phyloP scores from a whole-genome alignment of 805 yeast genomes.

The Ogataea glucozyma region DNA sequence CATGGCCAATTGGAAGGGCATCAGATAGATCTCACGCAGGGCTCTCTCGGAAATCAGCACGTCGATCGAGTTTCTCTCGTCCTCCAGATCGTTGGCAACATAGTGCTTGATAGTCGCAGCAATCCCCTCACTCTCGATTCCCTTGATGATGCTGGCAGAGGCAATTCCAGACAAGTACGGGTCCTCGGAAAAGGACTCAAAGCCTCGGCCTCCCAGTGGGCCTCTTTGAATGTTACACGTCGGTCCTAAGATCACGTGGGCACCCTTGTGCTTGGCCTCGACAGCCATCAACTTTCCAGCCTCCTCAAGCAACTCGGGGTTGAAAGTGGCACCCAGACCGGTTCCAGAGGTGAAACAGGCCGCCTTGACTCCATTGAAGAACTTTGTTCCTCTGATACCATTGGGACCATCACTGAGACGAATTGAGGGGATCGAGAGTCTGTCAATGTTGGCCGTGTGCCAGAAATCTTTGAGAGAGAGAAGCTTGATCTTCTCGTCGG shows the following conservation, averaged over 20 bases:
- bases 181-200: slow-evolving; percentile 26
- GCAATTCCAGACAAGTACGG: slow-evolving; percentile 42
- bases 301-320: slow-evolving; percentile 39
- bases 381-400: slow-evolving; percentile 48
- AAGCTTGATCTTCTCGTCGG: slow-evolving; percentile 35
- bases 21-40: slow-evolving; percentile 61
- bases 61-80: slow-evolving; percentile 51
- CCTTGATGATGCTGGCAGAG: slow-evolving; percentile 52
- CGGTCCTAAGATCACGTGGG: slow-evolving; percentile 42
- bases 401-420: slow-evolving; percentile 49
- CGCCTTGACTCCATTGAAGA: slow-evolving; percentile 43
- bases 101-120: slow-evolving; percentile 64
- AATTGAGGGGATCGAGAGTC: slow-evolving; percentile 39
- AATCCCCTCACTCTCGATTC: slow-evolving; percentile 54
- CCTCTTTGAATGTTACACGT: slow-evolving; percentile 44
- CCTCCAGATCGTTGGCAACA: slow-evolving; percentile 65
- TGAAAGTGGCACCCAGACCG: slow-evolving; percentile 46
- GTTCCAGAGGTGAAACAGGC: slow-evolving; percentile 52
- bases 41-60: slow-evolving; percentile 59
- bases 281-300: slow-evolving; percentile 46
- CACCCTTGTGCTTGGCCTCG: slow-evolving; percentile 48
- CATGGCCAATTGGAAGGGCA: slow-evolving; percentile 66
- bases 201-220: slow-evolving; percentile 43
- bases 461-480: slow-evolving; percentile 40
- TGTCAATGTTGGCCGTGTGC: slow-evolving; percentile 40